Base-by-base conservation (phyloP, 352 stramenopile genomes). In the Phytophthora hibernalis region DNA sequence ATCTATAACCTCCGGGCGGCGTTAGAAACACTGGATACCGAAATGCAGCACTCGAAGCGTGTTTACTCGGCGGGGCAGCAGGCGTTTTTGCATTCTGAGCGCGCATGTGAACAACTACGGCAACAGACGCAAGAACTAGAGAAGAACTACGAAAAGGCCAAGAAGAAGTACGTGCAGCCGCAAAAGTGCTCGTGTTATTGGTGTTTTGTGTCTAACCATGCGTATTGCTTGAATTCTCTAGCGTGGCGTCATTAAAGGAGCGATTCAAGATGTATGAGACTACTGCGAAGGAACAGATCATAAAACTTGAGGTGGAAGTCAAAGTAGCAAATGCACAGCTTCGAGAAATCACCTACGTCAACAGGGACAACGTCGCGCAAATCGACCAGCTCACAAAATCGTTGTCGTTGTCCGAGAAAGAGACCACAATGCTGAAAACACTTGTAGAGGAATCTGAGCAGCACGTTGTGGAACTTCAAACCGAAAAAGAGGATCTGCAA, bases 191-290 rank as follows among this genome's bases (percentile, higher is more conserved):
- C 24, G 28, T 18, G 18, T 22, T 26, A 31, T 7, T 31, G 26
- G 26, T 31, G 26, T 31, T 24, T 21, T 15, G 9, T 28, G 8
- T 18, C 43, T 52, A 35, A 43, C n/a, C 15, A 5, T 63, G 18
- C 24, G 24, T 62, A 28, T 2, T 8, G 16, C 24, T 2, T 28
- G 24, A 28, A 31, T 54, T 3, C 59, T 48, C 7, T 54, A 95
- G 86, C 59, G 59, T 93, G 45, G 38, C 74, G 13, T 88, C 82
- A 1, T 64, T 93, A 26, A 83, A 78, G 18, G 82, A 93, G 43
- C 80, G 83, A 12, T 92, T 89, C 64, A 93, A 92, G 47, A 68
- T 92, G 52, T 91, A 91, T 53, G 87, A 95, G 21, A 72, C 89
- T 20, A 88, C 60, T 40, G 80, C 85, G 4, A 93, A 91, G 53